Conservation (phyloP, 768 basidiomycete genomes). For the Leccinum rimulosum region DNA sequence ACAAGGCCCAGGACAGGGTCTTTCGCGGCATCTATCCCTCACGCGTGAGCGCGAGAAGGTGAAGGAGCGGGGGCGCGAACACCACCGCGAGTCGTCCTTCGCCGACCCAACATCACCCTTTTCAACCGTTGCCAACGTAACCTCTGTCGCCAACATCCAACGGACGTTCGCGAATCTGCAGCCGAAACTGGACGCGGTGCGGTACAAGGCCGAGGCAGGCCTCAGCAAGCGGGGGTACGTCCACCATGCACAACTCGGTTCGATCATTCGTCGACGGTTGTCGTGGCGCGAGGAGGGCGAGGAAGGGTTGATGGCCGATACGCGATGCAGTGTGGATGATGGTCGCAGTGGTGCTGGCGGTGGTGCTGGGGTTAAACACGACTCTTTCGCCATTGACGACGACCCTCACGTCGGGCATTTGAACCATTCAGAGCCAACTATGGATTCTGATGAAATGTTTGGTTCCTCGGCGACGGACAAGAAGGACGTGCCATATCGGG, state of each 20-base stretch:
- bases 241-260: slow-evolving; percentile 29
- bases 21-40: slow-evolving; percentile 42
- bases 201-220: slow-evolving; percentile 73
- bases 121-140: slow-evolving; percentile 15
- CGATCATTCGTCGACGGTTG: background rate
- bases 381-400: slow-evolving; percentile 3
- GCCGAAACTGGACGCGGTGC: slow-evolving; percentile 58
- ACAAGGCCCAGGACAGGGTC: slow-evolving; percentile 4
- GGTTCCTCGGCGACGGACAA: slow-evolving; percentile 13
- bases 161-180: slow-evolving; percentile 40
- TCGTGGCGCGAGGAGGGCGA: slow-evolving; percentile 36
- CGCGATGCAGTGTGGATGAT: slow-evolving; percentile 26
- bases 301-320: slow-evolving; percentile 38
- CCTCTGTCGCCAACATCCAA: slow-evolving; percentile 42
- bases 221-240: slow-evolving; percentile 60
- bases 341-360: background rate
- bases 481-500: slow-evolving; percentile 5
- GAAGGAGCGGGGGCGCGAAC: background rate
- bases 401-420: slow-evolving; percentile 16
- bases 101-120: background rate
- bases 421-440: slow-evolving; percentile 20
- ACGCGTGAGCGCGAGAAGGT: slow-evolving; percentile 21
- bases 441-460: slow-evolving; percentile 8
- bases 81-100: background rate
- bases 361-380: background rate